Evolutionary conservation across 805 yeast species (phyloP), one percentile per base, ranked within the genome.

Genomic region (Saccharomycopsis schoenii): DNA sequence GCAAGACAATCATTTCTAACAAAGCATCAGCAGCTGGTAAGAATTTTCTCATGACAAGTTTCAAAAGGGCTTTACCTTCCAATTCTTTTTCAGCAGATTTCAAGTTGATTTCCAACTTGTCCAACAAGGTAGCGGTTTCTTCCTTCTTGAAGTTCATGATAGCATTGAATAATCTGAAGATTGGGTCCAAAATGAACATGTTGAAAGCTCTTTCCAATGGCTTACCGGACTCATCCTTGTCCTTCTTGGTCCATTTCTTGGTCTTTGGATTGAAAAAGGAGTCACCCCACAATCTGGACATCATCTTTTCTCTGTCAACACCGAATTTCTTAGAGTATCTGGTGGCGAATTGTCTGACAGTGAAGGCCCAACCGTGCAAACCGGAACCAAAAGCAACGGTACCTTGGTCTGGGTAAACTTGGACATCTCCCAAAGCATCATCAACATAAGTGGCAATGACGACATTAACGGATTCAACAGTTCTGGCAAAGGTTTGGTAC

Each of bases 291-390:
- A 93, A 85, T 84, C 97, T 88, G 81, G 89, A 93, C 97, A 90
- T 89, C 98, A 93, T 91, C 89, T 94, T 93, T 66, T 76, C 69
- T 78, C 89, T 86, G 89, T 93, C 97, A 76, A 93, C 98, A 91
- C 98, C 98, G 78, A 94, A 93, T 83, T 93, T 94, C 91, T 92
- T 91, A 78, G 97, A 85, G 86, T 94, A 93, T 83, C 97, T 89
- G 81, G 83, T 79, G 73, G 98, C 97, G 72, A 93, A 93, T 84
- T 93, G 98, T 81, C 99, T 90, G 76, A 93, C 88, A 72, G 99
- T 93, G 93, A 93, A 93, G 77, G 97, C 98, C 99, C 99, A 93
- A 81, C 99, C 99, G 86, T 93, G 99, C 76, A 93, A 84, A 88
- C 98, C 99, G 79, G 98, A 94, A 84, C 97, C 98, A 81, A 93